These are phyloP conservation scores for Pichia sp. DNA, from an alignment of 1,139 yeast species.

Conservation along the genomic window DNA sequence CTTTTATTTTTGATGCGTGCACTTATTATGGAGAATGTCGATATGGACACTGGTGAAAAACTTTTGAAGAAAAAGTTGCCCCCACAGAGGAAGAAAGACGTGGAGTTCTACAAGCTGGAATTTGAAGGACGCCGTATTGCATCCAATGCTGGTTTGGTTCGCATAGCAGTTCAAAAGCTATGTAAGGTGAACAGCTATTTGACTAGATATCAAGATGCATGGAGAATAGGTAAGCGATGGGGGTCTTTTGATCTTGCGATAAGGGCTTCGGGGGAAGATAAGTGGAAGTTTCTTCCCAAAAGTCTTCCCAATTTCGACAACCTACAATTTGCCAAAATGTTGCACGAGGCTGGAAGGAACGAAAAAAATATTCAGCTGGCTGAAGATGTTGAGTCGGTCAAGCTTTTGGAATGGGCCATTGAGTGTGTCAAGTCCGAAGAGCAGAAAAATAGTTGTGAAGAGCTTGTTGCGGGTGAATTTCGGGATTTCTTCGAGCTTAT, in stretches of 20 bases:
- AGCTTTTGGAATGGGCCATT: background rate
- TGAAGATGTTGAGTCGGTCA: background rate
- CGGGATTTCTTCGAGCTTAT: slow-evolving; percentile 1
- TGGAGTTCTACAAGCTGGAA: background rate
- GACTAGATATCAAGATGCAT: background rate
- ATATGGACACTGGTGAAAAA: background rate
- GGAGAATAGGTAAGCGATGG: background rate
- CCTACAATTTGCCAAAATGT: background rate
- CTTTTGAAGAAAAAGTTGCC: background rate
- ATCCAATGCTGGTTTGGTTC: background rate
- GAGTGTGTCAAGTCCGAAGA: background rate
- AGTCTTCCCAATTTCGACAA: background rate
- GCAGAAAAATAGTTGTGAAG: background rate
- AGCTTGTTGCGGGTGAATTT: background rate
- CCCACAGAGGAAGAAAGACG: background rate
- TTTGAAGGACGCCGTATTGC: slow-evolving; percentile 1
- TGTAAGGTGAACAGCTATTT: background rate
- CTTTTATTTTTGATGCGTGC: background rate
- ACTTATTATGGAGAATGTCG: background rate
- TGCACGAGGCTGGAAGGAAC: background rate
- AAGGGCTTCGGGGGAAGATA: background rate
- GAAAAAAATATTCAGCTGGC: background rate
- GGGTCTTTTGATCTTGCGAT: background rate
- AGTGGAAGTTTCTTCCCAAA: background rate
- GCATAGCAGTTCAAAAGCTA: background rate